phyloP scores from a whole-genome alignment of 1,284 basidiomycete genomes.

The Gymnopus androsaceus region DNA sequence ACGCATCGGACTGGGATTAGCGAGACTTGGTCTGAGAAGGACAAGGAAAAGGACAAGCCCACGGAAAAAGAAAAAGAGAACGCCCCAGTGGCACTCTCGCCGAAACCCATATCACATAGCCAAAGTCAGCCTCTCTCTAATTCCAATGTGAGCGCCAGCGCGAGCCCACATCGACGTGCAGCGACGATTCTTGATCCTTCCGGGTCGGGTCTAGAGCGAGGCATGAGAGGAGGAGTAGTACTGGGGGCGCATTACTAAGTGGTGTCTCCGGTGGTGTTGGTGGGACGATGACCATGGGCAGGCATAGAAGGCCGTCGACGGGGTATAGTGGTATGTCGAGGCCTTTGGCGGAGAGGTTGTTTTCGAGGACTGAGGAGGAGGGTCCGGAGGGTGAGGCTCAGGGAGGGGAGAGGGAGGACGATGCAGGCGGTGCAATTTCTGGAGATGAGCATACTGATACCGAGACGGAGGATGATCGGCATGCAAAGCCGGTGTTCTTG shows the following conservation, averaged over 20 bases:
- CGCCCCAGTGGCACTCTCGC: conserved; percentile 10
- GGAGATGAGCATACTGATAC: conserved; percentile 19
- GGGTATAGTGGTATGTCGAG: conserved; percentile 48
- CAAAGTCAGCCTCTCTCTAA: conserved; percentile 59
- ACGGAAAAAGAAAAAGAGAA: conserved; percentile 17
- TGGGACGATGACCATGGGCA: conserved; percentile 64
- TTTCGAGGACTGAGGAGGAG: conserved; percentile 51
- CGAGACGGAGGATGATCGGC: conserved; percentile 30
- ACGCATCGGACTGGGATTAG: conserved; percentile 9
- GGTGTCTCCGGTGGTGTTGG: conserved; percentile 40
- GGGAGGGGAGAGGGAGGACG: conserved; percentile 24
- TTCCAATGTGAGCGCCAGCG: no score
- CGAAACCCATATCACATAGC: conserved; percentile 43
- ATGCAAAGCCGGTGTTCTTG: conserved; percentile 83
- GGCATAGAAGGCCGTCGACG: conserved; percentile 67
- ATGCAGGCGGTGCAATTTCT: conserved; percentile 33
- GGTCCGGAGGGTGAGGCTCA: conserved; percentile 43
- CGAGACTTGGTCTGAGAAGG: conserved; percentile 17
- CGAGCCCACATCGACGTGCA: conserved; percentile 60
- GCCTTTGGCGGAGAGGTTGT: conserved; percentile 48
- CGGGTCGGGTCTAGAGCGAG: conserved; percentile 41
- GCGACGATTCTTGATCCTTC: conserved; percentile 74
- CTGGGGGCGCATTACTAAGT: conserved; percentile 62
- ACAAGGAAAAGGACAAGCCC: conserved; percentile 26
- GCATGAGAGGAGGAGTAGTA: conserved; percentile 79